Conservation (phyloP, 345 rosid species). For the Laguncularia racemosa region DNA sequence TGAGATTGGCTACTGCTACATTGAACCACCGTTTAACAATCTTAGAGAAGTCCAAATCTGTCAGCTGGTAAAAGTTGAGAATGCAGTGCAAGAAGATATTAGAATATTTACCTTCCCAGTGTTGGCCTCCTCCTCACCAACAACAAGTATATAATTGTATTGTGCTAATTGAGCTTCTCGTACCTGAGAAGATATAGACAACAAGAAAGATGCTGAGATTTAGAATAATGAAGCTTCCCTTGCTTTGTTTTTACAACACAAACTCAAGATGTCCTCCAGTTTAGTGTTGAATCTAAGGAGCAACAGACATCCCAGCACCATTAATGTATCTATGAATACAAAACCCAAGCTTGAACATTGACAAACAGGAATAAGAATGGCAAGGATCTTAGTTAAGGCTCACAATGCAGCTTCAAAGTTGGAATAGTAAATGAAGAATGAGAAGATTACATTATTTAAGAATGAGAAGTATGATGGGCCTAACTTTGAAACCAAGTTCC, state of each 20-base stretch:
- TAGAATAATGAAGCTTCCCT: not conserved
- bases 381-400: no score
- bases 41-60: not conserved
- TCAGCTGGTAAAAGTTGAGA: not conserved
- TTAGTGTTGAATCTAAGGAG: not conserved
- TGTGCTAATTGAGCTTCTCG: slow-evolving; percentile 94
- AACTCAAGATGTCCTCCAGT: not conserved
- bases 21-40: not conserved
- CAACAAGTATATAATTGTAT: slow-evolving; percentile 90
- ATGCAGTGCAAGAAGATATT: no score
- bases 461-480: no score
- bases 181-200: slow-evolving; percentile 34
- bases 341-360: no score
- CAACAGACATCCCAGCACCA: no score
- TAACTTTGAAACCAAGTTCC: no score
- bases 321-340: no score
- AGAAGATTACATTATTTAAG: no score
- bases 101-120: slow-evolving; percentile 55
- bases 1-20: not conserved
- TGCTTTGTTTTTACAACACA: not conserved
- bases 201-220: not conserved
- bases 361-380: no score
- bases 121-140: slow-evolving; percentile 77
- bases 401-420: no score
- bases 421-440: no score